These are phyloP conservation scores for Neurospora sp. DNA, from an alignment of 495 filamentous ascomycete species.

Conservation along the genomic window DNA sequence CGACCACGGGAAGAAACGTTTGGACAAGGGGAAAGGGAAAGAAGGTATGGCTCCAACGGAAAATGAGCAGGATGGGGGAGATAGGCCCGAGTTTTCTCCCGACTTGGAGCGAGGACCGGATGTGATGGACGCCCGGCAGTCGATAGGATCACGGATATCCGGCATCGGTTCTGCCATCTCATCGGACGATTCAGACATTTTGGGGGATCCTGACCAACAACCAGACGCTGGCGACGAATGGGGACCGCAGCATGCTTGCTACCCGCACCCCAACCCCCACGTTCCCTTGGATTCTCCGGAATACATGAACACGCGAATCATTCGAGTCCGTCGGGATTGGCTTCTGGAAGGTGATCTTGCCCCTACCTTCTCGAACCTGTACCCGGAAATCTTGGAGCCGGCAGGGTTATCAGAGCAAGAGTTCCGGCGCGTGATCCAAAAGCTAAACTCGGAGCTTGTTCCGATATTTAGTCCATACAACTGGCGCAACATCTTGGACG, in stretches of 20 bases:
- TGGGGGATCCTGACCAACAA: constrained; percentile 38
- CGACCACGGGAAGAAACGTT: constrained; percentile 10
- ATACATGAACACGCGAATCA: constrained; percentile 70
- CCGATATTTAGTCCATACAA: constrained; percentile 64
- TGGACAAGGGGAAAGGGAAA: constrained; percentile 39
- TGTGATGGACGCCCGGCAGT: constrained; percentile 22
- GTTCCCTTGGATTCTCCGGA: constrained; percentile 68
- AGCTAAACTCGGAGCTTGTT: constrained; percentile 62
- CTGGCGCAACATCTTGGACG: constrained; percentile 64
- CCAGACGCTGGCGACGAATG: constrained; percentile 54
- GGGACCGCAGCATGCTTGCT: constrained; percentile 86
- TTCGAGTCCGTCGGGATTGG: constrained; percentile 86
- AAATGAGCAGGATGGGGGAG: constrained; percentile 13
- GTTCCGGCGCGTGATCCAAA: constrained; percentile 69
- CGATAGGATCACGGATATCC: constrained; percentile 25
- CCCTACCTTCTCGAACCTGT: constrained; percentile 85
- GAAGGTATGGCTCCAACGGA: constrained; percentile 29
- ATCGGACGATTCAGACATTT: constrained; percentile 42
- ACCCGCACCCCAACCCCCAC: constrained; percentile 86
- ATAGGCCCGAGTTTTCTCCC: constrained; percentile 25
- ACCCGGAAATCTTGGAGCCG: constrained; percentile 89
- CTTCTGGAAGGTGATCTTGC: constrained; percentile 83
- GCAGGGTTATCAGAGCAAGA: constrained; percentile 66
- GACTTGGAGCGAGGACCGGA: constrained; percentile 43
- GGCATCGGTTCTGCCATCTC: constrained; percentile 42